Base-by-base conservation (phyloP, 1,284 basidiomycete species). In the Laetiporus sulphureus region DNA sequence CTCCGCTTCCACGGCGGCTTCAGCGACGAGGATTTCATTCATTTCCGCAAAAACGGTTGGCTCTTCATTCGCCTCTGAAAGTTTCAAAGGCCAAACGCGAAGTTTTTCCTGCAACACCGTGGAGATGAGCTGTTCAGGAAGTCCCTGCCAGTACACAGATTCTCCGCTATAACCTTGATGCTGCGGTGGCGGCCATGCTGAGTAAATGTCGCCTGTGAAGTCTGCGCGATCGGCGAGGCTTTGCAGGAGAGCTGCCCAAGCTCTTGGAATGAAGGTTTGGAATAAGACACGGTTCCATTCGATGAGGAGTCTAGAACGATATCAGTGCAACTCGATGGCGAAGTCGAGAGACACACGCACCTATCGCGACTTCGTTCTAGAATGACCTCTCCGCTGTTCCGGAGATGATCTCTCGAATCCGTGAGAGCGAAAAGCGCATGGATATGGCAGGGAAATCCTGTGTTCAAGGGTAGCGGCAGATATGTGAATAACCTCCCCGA, bases 351-450 rank as follows among this genome's bases (percentile, higher is more conserved):
- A 3, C 15, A n/a, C 12, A 60, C 68, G 27, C 53, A 74, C 72
- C 62, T 60, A 44, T 73, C 69, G 34, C 59, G 59, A 0, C 64
- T 63, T 8, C 50, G 49, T 1, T 60, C 59, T 16, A 70, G 53
- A 2, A 68, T 68, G 2, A 54, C 60, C 42, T 73, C 72, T 7
- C 61, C 59, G 4, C 55, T 46, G 42, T 74, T 74, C 16, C 65
- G 57, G 8, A 75, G 54, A 36, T 69, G 62, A 43, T 74, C 71
- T 16, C 73, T 57, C 2, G 67, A 68, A 15, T 63, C 58, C 0
- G 71, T 72, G 12, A 75, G 55, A 0, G 72, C 67, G 44, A 76
- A 74, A 1, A 69, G 47, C 0, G 61, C 68, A 48, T 76, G 69
- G 7, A 75, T 48, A 40, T 75, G 71, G 3, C 61, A 57, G 1